Evolutionary conservation across 208 protist species (phyloP), one percentile per base, ranked within the genome.

Genomic region (Tritrichomonas foetus): DNA sequence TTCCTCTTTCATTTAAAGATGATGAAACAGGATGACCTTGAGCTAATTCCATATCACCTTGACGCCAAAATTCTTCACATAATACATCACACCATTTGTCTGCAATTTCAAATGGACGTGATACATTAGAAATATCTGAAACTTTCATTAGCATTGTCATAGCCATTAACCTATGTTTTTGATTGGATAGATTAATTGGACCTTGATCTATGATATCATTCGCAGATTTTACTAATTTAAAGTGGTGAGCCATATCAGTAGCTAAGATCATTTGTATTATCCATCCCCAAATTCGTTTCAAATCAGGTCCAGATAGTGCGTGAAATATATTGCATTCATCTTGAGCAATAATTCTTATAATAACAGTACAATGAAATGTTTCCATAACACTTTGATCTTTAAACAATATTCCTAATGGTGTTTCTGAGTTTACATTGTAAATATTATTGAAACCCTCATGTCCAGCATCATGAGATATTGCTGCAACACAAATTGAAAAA

Each of bases 371-470:
- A 95, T 97, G 96, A 94, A 96, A 93, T 16, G 95, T 95, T 94
- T 97, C 96, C 47, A 97, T 95, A 0, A 96, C 95, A 44, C 93
- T 94, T 69, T 69, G 64, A 64, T 96, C 95, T 89, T 97, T 97
- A 94, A 96, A 97, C 39, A 64, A 89, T 0, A 97, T 97, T 44
- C 98, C 97, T 50, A 98, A 95, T 93, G 97, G 96, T 13, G 97
- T 95, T 93, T 96, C 95, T 22, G 97, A 97, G 93, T 97, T 97
- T 30, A 97, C 96, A 94, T 98, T 97, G 94, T 98, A 99, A 94
- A 96, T 97, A 95, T 99, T 99, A 95, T 98, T 98, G 49, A 98
- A 94, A 39, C 98, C 98, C 1, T 98, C 98, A 95, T 99, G 98
- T 93, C 98, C 97, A 94, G 98, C 97, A 96, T 99, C 98, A 95